A percentile compares a stretch with the other conserved stretches of the same genome.
phyloP scores from a whole-genome alignment of 495 filamentous ascomycete genomes.

The Penicillium egyptiacum region DNA sequence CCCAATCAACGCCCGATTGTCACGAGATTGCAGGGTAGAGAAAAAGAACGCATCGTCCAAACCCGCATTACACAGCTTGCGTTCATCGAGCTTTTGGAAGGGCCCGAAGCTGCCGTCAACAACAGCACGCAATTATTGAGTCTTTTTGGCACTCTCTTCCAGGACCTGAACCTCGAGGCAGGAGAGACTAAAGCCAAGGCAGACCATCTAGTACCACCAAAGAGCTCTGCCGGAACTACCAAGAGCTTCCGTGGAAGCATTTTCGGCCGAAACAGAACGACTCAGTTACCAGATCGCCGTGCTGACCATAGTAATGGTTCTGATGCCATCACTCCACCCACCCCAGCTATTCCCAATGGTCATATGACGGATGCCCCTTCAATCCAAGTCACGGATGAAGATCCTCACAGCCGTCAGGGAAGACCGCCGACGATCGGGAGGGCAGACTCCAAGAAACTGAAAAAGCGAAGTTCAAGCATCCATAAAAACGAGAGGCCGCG shows the following conservation, averaged over 20 bases:
- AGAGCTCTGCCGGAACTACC: slow-evolving; percentile 69
- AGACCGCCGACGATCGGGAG: slow-evolving; percentile 26
- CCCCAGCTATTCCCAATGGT: slow-evolving; percentile 22
- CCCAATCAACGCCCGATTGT: slow-evolving; percentile 55
- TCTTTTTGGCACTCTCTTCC: slow-evolving; percentile 79
- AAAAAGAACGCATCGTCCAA: slow-evolving; percentile 80
- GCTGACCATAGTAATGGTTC: slow-evolving; percentile 17
- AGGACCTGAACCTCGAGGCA: slow-evolving; percentile 45
- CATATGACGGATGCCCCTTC: slow-evolving; percentile 37
- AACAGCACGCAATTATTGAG: slow-evolving; percentile 76
- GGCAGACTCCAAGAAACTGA: slow-evolving; percentile 49
- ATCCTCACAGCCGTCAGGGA: slow-evolving; percentile 24
- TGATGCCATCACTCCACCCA: slow-evolving; percentile 18
- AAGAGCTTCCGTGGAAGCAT: slow-evolving; percentile 73
- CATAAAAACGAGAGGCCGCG: slow-evolving; percentile 24
- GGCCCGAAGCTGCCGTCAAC: slow-evolving; percentile 78
- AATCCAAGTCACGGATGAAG: slow-evolving; percentile 53
- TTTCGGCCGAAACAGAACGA: slow-evolving; percentile 57
- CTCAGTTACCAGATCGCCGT: slow-evolving; percentile 35
- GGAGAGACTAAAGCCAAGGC: slow-evolving; percentile 24
- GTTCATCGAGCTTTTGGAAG: slow-evolving; percentile 78
- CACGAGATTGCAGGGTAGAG: slow-evolving; percentile 70
- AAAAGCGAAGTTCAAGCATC: slow-evolving; percentile 43
- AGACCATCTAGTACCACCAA: slow-evolving; percentile 55
- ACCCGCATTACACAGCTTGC: slow-evolving; percentile 92